Evolutionary conservation across 2,329 filamentous ascomycete genomes (phyloP), one percentile per base, ranked within the genome.

Genomic region (Aspergillus transmontanensis): DNA sequence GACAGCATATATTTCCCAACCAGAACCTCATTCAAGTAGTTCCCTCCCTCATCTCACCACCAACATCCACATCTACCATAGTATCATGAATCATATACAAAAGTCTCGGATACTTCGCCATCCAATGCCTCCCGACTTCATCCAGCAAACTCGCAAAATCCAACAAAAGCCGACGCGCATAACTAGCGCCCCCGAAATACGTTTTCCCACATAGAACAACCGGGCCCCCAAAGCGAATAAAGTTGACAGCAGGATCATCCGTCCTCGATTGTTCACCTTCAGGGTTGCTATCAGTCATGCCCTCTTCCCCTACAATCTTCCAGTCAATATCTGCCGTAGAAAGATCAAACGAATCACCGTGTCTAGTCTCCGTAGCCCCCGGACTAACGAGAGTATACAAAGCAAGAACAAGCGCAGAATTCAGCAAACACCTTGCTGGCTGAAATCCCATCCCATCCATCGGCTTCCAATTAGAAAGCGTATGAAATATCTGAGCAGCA

Each of bases 61-160:
- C 46, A 14, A 10, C 9, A 19, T 30, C 14, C 7, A 50, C 30
- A 54, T 54, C 51, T 10, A 54, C 19, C 28, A 54, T 36, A 11
- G 51, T 54, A 54, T 54, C 51, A 54, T 54, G 51, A n/a, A 54
- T 54, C 51, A 36, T 54, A 36, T 54, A 54, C 51, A 54, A 36
- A 10, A 54, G 51, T 2, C 51, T 32, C 4, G 51, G 28, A 23
- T 54, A 54, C 7, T 34, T 54, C 16, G 51, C 30, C 51, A 54
- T 54, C 51, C 51, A 54, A 30, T 54, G 51, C 4, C 28, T 54
- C n/a, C 51, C 51, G 0, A 54, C 51, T 4, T 54, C 51, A 54
- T 54, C 51, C 19, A 54, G 11, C 1, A 54, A 21, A 16, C 51
- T 54, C 5, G 51, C 51, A 54, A 54, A 54, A 19, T 54, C 51